Evolutionary conservation across 495 filamentous ascomycete species (phyloP).

Genomic region (Podospora australis): DNA sequence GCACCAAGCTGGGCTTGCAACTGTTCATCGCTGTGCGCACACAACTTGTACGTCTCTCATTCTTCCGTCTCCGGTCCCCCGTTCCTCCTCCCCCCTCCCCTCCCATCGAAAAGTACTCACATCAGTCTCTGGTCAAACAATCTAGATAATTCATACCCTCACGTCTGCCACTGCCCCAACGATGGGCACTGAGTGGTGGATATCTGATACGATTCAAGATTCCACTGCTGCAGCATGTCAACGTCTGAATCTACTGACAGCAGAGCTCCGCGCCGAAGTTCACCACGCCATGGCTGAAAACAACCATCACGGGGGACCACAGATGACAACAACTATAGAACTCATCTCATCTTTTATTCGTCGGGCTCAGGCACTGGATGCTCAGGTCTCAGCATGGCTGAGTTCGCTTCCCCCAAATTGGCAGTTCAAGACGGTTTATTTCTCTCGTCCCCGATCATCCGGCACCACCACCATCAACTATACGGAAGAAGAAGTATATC

Average conservation of each 20-base stretch:
- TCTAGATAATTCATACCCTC: constrained; percentile 42
- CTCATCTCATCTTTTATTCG: constrained; percentile 36
- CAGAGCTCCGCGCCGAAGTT: constrained; percentile 42
- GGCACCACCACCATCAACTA: constrained; percentile 26
- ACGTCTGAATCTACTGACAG: constrained; percentile 37
- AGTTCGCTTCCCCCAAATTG: constrained; percentile 32
- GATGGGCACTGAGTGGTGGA: constrained; percentile 50
- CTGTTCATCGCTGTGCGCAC: constrained; percentile 48
- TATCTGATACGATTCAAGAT: constrained; percentile 30
- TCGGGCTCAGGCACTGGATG: constrained; percentile 37
- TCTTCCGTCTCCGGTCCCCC: background rate
- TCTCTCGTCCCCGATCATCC: background rate
- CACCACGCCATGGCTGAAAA: constrained; percentile 32
- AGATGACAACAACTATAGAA: constrained; percentile 33
- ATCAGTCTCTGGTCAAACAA: background rate
- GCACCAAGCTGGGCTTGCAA: constrained; percentile 38
- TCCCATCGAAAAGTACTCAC: too few species aligned
- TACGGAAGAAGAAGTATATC: constrained; percentile 38
- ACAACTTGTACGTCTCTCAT: constrained; percentile 38
- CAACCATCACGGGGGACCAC: too few species aligned
- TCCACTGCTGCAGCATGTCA: constrained; percentile 34
- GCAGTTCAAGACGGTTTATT: constrained; percentile 36
- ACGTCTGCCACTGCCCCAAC: constrained; percentile 36
- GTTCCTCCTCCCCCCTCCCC: too few species aligned
- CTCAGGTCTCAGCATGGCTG: constrained; percentile 39